These are phyloP conservation scores for Warburgia ugandensis DNA, from an alignment of 164 flowering plant species.

Conservation along the genomic window DNA sequence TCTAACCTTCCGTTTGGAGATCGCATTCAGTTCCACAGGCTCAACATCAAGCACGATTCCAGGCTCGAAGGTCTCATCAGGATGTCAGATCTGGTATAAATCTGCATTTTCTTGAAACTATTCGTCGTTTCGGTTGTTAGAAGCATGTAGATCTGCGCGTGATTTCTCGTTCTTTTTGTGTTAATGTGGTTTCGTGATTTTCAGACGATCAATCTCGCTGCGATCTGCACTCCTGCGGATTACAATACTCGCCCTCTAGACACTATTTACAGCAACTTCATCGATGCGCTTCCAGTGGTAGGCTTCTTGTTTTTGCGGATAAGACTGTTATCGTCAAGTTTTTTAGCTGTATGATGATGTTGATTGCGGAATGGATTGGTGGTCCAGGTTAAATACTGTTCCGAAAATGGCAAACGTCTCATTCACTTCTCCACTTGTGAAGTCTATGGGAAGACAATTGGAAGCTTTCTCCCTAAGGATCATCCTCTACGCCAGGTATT, in stretches of 20 bases:
- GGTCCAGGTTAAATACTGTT: slow-evolving; percentile 85
- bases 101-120: background rate
- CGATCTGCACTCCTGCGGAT: slow-evolving; percentile 86
- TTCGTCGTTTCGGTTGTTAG: no score
- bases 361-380: background rate
- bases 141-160: no score
- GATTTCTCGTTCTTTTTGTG: no score
- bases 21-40: slow-evolving; percentile 87
- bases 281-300: slow-evolving; percentile 84
- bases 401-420: slow-evolving; percentile 90
- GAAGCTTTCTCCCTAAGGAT: slow-evolving; percentile 87
- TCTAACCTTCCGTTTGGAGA: slow-evolving; percentile 37
- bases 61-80: slow-evolving; percentile 95
- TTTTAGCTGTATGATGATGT: no score
- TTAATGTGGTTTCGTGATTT: no score
- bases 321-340: no score
- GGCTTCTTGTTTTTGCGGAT: slow-evolving; percentile 8
- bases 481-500: slow-evolving; percentile 75
- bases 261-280: slow-evolving; percentile 80
- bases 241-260: slow-evolving; percentile 80
- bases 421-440: slow-evolving; percentile 99
- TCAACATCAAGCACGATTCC: slow-evolving; percentile 95
- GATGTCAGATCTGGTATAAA: slow-evolving; percentile 86
- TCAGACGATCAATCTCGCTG: slow-evolving; percentile 76
- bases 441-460: slow-evolving; percentile 93